These are phyloP conservation scores for Xylaria sp. DNA, from an alignment of 2,329 filamentous ascomycete species.

Conservation along the genomic window DNA sequence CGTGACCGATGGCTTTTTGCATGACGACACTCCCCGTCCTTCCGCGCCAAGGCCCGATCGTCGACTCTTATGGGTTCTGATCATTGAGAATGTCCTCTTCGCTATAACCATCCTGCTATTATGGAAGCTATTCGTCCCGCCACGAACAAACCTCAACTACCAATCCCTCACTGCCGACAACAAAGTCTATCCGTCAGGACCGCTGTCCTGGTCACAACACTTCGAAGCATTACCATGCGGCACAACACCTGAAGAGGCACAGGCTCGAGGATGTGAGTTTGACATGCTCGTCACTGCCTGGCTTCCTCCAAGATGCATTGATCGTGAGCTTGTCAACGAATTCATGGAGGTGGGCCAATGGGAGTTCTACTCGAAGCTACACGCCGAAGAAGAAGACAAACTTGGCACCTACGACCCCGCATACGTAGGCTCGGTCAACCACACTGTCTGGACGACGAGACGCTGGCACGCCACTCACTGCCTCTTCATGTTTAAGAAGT, in stretches of 20 bases:
- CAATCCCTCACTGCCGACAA: constrained; percentile 22
- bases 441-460: constrained; percentile 29
- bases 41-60: too few relatives aligned
- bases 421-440: constrained; percentile 13
- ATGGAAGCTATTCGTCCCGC: constrained; percentile 17
- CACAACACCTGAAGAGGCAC: constrained; percentile 29
- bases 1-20: too few relatives aligned
- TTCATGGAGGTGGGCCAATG: constrained; percentile 27
- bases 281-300: constrained; percentile 30
- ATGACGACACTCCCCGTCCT: too few relatives aligned
- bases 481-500: constrained; percentile 32
- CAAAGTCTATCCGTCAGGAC: constrained; percentile 25
- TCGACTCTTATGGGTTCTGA: constrained; percentile 9
- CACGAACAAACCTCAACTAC: constrained; percentile 22
- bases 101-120: not conserved
- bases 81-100: not conserved
- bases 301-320: constrained; percentile 29
- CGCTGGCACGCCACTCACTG: constrained; percentile 32
- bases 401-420: constrained; percentile 17
- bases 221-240: constrained; percentile 28
- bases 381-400: constrained; percentile 21
- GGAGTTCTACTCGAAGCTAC: constrained; percentile 27
- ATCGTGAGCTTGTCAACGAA: constrained; percentile 26
- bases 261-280: constrained; percentile 24
- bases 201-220: constrained; percentile 14